Base-by-base conservation (phyloP, 1,139 yeast species). In the Kluyveromyces marxianus region DNA sequence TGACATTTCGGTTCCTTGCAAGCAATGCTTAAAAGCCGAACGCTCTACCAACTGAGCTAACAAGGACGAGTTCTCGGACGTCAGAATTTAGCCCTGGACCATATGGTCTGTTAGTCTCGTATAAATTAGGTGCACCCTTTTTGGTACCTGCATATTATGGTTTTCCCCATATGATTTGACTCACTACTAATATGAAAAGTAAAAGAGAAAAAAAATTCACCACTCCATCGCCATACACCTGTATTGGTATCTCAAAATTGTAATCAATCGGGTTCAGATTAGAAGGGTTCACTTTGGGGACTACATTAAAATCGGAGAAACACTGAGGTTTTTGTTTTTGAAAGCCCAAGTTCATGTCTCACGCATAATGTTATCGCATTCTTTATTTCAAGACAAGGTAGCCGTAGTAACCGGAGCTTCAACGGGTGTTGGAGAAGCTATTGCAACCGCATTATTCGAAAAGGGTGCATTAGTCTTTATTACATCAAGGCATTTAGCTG, bases 31-130 rank as follows among this genome's bases (percentile, higher is more conserved):
- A 56, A 56, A 57, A 57, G 61, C 59, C 61, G 61, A 57, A 57
- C 61, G 60, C 60, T 57, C 61, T 57, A 57, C 60, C 60, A 57
- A 57, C 61, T 57, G 61, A 57, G 61, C 59, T 57, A 57, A 57
- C 60, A 57, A 57, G 60, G 60, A 57, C 50, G 60, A 57, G 60
- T 57, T 56, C 59, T 53, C 37, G 34, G 25, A 2, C 24, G 38
- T 27, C 38, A 27, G 38, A 14, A 14, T 14, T 14, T 10, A 7
- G 14, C 34, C 2, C 2, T 32, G 8, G 8, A 4, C 14, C 14
- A 6, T 4, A 6, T 24, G 3, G 36, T 7, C 35, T 38, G 25
- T 28, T n/a, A 1, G 21, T 14, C 21, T 14, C 21, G 21, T 14
- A 14, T 14, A 14, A 14, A 14, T 14, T 14, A 14, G 21, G 21